These are phyloP conservation scores for Kodamaea arcana DNA, from an alignment of 1,139 yeast genomes.

Conservation along the genomic window DNA sequence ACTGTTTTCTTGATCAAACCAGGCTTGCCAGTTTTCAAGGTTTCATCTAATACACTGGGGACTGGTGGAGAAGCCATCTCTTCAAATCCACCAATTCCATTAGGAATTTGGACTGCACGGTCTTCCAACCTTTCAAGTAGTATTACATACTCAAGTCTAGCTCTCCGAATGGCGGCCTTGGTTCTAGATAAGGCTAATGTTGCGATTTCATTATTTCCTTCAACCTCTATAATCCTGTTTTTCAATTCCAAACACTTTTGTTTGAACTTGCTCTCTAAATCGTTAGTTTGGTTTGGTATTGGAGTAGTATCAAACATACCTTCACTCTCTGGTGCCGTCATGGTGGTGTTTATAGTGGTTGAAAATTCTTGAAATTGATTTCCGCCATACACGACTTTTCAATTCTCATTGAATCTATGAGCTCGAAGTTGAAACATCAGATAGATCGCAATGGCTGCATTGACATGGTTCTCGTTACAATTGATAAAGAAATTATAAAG, in stretches of 20 bases:
- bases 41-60: slow-evolving; percentile 33
- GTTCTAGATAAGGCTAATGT: slow-evolving; percentile 78
- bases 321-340: slow-evolving; percentile 32
- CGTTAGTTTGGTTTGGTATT: background rate
- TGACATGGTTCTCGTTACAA: no score
- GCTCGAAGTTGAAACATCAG: no score
- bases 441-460: no score
- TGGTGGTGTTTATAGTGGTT: slow-evolving; percentile 1
- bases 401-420: no score
- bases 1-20: slow-evolving; percentile 20
- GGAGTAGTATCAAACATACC: slow-evolving; percentile 25
- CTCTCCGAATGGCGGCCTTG: slow-evolving; percentile 68
- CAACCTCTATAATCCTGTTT: slow-evolving; percentile 68
- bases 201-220: slow-evolving; percentile 74
- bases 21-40: slow-evolving; percentile 22
- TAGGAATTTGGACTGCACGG: slow-evolving; percentile 37
- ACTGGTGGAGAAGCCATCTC: slow-evolving; percentile 44
- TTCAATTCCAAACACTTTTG: slow-evolving; percentile 71
- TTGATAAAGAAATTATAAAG: no score
- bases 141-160: slow-evolving; percentile 77
- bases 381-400: slow-evolving; percentile 1
- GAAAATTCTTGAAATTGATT: slow-evolving; percentile 1
- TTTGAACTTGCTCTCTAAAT: slow-evolving; percentile 38
- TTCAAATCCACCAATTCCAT: slow-evolving; percentile 28
- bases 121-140: slow-evolving; percentile 76